A percentile compares a stretch with the other conserved stretches of the same genome.
These are phyloP conservation scores for Ceratobasidium sp. DNA, from an alignment of 1,284 basidiomycete genomes.

Conservation along the genomic window DNA sequence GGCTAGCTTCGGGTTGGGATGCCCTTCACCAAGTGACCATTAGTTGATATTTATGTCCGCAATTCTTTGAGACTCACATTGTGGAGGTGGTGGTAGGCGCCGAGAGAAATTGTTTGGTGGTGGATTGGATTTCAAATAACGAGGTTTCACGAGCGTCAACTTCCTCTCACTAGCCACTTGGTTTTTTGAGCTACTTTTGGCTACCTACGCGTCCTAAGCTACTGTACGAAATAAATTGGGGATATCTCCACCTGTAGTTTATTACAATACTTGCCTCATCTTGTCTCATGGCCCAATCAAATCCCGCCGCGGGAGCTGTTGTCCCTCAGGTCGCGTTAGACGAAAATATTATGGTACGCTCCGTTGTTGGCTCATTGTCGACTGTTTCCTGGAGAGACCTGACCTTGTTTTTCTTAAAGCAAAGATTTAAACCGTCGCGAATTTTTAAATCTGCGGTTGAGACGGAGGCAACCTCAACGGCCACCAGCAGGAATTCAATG, in stretches of 20 bases:
- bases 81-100: constrained; percentile 24
- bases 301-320: not conserved
- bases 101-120: constrained; percentile 11
- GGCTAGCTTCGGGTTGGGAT: constrained; percentile 44
- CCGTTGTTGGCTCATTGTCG: too few species aligned
- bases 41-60: not conserved
- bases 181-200: not conserved
- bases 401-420: constrained; percentile 58
- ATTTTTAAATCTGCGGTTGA: constrained; percentile 87
- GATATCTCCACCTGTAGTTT: not conserved
- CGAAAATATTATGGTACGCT: constrained; percentile 37
- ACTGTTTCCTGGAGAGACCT: not conserved
- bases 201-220: not conserved
- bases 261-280: not conserved
- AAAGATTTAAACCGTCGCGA: constrained; percentile 87
- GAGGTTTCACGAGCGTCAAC: not conserved
- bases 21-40: not conserved
- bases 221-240: not conserved
- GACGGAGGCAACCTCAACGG: constrained; percentile 60
- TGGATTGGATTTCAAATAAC: constrained; percentile 2
- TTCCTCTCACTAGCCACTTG: too few species aligned
- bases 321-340: constrained; percentile 16
- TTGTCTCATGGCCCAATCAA: constrained; percentile 22
- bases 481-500: constrained; percentile 62
- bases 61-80: not conserved